Evolutionary conservation across 192 early-diverging fungal species (phyloP).

Genomic region (Coemansia sp.): DNA sequence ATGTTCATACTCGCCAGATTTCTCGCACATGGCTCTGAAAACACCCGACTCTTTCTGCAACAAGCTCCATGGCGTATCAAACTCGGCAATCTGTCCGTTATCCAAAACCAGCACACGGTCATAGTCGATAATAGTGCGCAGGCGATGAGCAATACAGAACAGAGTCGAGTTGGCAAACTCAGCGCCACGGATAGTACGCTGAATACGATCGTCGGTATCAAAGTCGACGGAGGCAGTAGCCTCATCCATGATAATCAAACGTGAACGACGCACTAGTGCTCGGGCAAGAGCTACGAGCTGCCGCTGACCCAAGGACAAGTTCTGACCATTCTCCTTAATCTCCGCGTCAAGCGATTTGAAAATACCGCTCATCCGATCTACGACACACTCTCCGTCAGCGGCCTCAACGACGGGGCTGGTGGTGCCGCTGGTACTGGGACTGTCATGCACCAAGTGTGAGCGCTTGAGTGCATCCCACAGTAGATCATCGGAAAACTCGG

Average conservation of each 20-base stretch:
- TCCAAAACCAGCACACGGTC: constrained; percentile 86
- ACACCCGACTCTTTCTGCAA: constrained; percentile 63
- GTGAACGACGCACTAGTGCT: constrained; percentile 71
- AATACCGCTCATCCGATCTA: constrained; percentile 25
- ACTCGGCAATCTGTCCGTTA: constrained; percentile 78
- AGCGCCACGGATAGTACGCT: constrained; percentile 81
- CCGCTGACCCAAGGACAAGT: constrained; percentile 81
- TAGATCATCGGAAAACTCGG: constrained; percentile 73
- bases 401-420: background rate
- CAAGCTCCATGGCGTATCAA: constrained; percentile 77
- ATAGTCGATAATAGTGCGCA: constrained; percentile 85
- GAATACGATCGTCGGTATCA: constrained; percentile 86
- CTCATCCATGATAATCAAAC: constrained; percentile 84
- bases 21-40: constrained; percentile 83
- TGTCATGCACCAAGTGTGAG: constrained; percentile 68
- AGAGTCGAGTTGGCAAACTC: constrained; percentile 77
- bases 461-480: constrained; percentile 80
- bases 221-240: constrained; percentile 91
- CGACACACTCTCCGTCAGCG: background rate
- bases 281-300: constrained; percentile 81
- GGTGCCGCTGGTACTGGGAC: background rate
- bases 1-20: constrained; percentile 78
- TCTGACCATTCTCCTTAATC: constrained; percentile 84
- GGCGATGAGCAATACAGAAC: constrained; percentile 91
- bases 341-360: constrained; percentile 63